These are phyloP conservation scores for Candida sojae DNA, from an alignment of 1,139 yeast species.

Conservation along the genomic window DNA sequence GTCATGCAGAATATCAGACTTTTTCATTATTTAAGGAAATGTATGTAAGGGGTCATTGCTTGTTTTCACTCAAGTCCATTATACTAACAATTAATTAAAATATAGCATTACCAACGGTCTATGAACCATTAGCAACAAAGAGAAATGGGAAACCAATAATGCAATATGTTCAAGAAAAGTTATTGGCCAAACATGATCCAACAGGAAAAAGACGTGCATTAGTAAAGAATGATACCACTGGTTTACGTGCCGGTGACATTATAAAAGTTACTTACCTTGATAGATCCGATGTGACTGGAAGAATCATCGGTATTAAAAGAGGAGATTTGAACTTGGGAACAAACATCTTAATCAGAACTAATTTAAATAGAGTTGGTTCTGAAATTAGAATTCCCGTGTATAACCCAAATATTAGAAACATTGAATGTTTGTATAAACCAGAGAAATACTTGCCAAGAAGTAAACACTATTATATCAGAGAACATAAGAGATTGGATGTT, in stretches of 20 bases:
- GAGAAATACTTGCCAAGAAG: conserved; percentile 67
- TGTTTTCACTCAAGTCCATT: neutral
- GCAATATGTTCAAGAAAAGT: conserved; percentile 48
- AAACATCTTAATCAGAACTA: conserved; percentile 75
- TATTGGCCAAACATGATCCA: conserved; percentile 65
- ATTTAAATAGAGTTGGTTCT: conserved; percentile 74
- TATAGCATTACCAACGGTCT: conserved; percentile 37
- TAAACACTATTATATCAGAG: conserved; percentile 85
- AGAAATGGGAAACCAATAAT: conserved; percentile 54
- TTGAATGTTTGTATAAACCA: conserved; percentile 77
- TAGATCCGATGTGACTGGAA: conserved; percentile 72
- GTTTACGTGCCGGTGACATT: conserved; percentile 80
- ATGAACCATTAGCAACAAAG: conserved; percentile 53
- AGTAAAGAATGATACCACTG: conserved; percentile 43
- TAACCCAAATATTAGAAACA: conserved; percentile 72
- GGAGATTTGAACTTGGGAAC: conserved; percentile 61
- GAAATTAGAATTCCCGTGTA: conserved; percentile 78
- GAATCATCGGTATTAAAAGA: conserved; percentile 73
- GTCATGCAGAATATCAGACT: conserved; percentile 19
- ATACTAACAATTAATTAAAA: conserved; percentile 17
- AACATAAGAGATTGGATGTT: conserved; percentile 75
- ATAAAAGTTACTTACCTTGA: conserved; percentile 74
- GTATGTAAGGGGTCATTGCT: conserved; percentile 17
- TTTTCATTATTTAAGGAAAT: conserved; percentile 21
- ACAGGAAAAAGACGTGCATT: conserved; percentile 70